Evolutionary conservation across 192 early-diverging fungal species (phyloP).

Genomic region (Backusella mclennaniae): DNA sequence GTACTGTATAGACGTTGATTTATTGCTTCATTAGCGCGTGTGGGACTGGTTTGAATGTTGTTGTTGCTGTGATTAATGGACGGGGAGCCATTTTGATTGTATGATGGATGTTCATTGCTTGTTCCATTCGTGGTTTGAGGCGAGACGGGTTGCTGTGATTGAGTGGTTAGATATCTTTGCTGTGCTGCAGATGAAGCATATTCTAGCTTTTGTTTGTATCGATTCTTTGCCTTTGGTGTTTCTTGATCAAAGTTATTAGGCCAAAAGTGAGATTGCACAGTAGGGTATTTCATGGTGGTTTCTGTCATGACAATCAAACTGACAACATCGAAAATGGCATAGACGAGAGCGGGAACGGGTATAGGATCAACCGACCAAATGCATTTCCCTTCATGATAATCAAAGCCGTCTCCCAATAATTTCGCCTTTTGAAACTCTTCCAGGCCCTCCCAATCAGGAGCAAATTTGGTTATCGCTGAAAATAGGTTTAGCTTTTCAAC

Average conservation of each 20-base stretch:
- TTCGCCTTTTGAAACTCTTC: conserved; percentile 30
- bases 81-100: not conserved
- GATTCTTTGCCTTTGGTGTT: not conserved
- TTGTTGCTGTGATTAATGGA: not conserved
- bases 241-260: not conserved
- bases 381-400: conserved; percentile 12
- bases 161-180: not conserved
- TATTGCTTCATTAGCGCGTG: not conserved
- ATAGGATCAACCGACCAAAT: conserved; percentile 29
- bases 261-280: conserved; percentile 3
- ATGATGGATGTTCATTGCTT: not conserved
- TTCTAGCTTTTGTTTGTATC: not conserved
- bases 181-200: not conserved
- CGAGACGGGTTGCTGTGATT: not conserved
- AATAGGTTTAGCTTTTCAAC: conserved; percentile 16
- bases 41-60: not conserved
- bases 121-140: not conserved
- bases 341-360: conserved; percentile 24
- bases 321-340: conserved; percentile 36
- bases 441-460: conserved; percentile 23
- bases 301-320: conserved; percentile 26
- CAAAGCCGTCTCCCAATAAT: not conserved
- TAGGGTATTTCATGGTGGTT: not conserved
- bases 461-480: conserved; percentile 21
- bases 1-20: no score